Conservation (phyloP, 164 flowering plant genomes). For the Tetrastigma voinierianum region DNA sequence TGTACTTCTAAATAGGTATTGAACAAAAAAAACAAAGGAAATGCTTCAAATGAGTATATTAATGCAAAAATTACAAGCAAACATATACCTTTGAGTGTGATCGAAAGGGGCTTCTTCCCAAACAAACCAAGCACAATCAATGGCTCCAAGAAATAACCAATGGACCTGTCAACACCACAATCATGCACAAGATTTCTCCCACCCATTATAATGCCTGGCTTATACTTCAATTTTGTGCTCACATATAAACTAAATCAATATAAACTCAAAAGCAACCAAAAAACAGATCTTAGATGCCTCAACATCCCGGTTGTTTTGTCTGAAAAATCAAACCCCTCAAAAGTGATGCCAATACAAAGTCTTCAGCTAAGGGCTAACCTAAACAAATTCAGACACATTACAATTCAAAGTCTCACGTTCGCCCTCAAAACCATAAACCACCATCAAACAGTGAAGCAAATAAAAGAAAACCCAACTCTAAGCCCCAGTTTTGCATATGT, state of each 20-base stretch:
- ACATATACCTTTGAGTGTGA: conserved; percentile 69
- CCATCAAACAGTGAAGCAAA: too few relatives aligned
- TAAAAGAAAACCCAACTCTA: too few relatives aligned
- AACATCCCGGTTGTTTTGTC: too few relatives aligned
- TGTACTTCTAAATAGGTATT: too few relatives aligned
- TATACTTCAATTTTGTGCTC: conserved; percentile 87
- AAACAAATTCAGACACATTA: too few relatives aligned
- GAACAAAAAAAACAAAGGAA: background rate
- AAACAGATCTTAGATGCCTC: too few relatives aligned
- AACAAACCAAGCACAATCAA: conserved; percentile 73
- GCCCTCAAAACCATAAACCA: too few relatives aligned
- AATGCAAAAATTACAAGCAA: background rate
- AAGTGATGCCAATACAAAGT: too few relatives aligned
- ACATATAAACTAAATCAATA: conserved; percentile 2
- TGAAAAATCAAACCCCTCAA: too few relatives aligned
- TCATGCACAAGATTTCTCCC: conserved; percentile 76
- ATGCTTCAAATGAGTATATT: background rate
- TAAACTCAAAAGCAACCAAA: background rate
- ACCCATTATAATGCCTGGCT: conserved; percentile 83
- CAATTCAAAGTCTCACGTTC: too few relatives aligned
- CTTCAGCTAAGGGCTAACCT: too few relatives aligned
- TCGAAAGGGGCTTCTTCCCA: conserved; percentile 68
- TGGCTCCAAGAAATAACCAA: conserved; percentile 92
- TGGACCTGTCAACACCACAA: conserved; percentile 72
- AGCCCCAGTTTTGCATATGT: too few relatives aligned